phyloP scores from a whole-genome alignment of 23 red algal genomes.

The Agarophyton chilense region DNA sequence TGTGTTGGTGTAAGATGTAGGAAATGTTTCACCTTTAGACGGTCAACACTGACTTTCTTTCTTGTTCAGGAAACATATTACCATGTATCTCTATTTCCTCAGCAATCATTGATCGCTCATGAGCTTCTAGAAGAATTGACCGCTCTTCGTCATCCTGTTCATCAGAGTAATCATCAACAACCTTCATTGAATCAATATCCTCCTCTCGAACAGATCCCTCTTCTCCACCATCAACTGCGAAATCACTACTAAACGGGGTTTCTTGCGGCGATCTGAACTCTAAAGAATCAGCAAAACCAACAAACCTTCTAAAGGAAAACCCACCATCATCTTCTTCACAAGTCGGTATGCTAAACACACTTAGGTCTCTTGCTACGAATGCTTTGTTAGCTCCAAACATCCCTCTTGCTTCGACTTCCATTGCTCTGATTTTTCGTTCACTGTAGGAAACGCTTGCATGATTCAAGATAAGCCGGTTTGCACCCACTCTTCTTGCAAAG shows the following conservation, averaged over 20 bases:
- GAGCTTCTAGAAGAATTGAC: neutral
- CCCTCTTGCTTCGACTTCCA: constrained; percentile 52
- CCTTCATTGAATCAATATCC: constrained; percentile 6
- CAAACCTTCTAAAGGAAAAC: constrained; percentile 51
- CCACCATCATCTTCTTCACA: constrained; percentile 44
- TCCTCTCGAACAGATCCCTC: neutral
- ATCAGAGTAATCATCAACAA: constrained; percentile 3
- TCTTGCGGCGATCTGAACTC: constrained; percentile 18
- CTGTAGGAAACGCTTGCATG: constrained; percentile 69
- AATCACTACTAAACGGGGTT: constrained; percentile 40
- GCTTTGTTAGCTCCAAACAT: constrained; percentile 52
- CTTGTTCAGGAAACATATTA: neutral
- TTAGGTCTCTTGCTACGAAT: constrained; percentile 67
- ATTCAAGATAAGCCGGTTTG: constrained; percentile 70
- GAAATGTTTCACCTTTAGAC: neutral
- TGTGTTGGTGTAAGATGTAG: no score
- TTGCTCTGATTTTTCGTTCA: constrained; percentile 50
- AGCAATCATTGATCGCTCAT: neutral
- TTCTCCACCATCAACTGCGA: constrained; percentile 13
- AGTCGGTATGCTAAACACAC: constrained; percentile 68
- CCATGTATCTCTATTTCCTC: constrained; percentile 20
- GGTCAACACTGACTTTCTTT: neutral
- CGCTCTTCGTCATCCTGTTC: neutral
- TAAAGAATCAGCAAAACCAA: constrained; percentile 48
- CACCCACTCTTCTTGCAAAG: constrained; percentile 72